Evolutionary conservation across 352 stramenopile species (phyloP).

Genomic region (Elongisporangium anandrum): DNA sequence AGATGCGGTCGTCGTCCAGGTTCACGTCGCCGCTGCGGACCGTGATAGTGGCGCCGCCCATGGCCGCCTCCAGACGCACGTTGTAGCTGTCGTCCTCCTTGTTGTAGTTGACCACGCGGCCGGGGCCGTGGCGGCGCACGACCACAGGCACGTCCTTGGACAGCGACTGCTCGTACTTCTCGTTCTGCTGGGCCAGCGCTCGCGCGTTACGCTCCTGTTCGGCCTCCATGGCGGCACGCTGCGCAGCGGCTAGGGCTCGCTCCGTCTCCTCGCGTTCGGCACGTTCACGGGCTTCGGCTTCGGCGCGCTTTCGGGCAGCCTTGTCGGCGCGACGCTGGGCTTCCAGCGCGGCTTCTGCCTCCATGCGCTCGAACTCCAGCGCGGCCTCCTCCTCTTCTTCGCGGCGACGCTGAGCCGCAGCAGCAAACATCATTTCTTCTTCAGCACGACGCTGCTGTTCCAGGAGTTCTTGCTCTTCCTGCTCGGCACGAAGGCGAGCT

Average conservation of each 20-base stretch:
- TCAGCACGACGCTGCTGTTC: conserved; percentile 9
- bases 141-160: conserved; percentile 85
- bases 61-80: conserved; percentile 60
- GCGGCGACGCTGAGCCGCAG: conserved; percentile 16
- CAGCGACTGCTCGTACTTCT: conserved; percentile 84
- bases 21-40: conserved; percentile 70
- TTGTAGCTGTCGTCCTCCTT: conserved; percentile 74
- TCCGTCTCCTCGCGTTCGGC: conserved; percentile 28
- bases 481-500: conserved; percentile 5
- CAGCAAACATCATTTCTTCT: conserved; percentile 7
- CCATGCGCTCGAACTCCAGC: conserved; percentile 14
- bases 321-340: neutral
- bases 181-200: conserved; percentile 62
- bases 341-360: conserved; percentile 25
- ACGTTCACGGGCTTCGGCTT: conserved; percentile 13
- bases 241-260: conserved; percentile 33
- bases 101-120: conserved; percentile 75
- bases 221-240: conserved; percentile 34
- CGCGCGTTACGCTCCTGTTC: conserved; percentile 43
- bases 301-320: conserved; percentile 7
- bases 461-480: conserved; percentile 9
- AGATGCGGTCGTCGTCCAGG: conserved; percentile 80
- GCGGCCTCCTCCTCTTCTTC: conserved; percentile 27
- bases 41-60: conserved; percentile 65
- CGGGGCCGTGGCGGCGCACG: conserved; percentile 64